Evolutionary conservation across 768 basidiomycete species (phyloP).

Genomic region (Macrolepiota fuliginosa): DNA sequence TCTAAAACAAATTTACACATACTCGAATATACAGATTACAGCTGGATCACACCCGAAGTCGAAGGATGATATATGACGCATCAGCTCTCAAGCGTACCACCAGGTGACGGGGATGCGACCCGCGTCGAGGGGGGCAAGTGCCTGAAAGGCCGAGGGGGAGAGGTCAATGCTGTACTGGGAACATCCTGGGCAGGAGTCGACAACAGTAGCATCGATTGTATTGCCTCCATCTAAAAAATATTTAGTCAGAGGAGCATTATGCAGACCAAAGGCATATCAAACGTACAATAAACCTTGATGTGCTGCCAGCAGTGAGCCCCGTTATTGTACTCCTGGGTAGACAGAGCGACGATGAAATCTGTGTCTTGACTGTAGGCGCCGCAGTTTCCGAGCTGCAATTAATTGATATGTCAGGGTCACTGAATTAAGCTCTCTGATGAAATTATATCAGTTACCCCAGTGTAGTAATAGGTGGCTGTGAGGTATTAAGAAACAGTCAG

Average conservation of each 20-base stretch:
- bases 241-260: background rate
- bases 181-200: slow-evolving; percentile 30
- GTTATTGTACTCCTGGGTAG: slow-evolving; percentile 17
- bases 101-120: slow-evolving; percentile 25
- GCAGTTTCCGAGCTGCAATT: slow-evolving; percentile 23
- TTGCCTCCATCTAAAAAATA: slow-evolving; percentile 22
- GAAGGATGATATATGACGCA: background rate
- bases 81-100: slow-evolving; percentile 19
- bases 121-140: slow-evolving; percentile 23
- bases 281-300: slow-evolving; percentile 23
- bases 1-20: background rate
- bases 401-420: background rate
- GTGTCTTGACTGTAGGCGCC: slow-evolving; percentile 18
- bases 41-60: background rate
- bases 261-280: too few species aligned
- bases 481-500: slow-evolving; percentile 8
- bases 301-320: slow-evolving; percentile 22
- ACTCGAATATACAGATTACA: background rate
- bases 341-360: slow-evolving; percentile 25
- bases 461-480: slow-evolving; percentile 21
- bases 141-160: slow-evolving; percentile 24
- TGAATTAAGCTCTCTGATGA: background rate
- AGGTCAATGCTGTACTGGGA: slow-evolving; percentile 24
- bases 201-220: slow-evolving; percentile 21
- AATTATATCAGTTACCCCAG: slow-evolving; percentile 18